Evolutionary conservation across 108 stramenopile genomes (phyloP).

Genomic region (Cyclotella cryptica): DNA sequence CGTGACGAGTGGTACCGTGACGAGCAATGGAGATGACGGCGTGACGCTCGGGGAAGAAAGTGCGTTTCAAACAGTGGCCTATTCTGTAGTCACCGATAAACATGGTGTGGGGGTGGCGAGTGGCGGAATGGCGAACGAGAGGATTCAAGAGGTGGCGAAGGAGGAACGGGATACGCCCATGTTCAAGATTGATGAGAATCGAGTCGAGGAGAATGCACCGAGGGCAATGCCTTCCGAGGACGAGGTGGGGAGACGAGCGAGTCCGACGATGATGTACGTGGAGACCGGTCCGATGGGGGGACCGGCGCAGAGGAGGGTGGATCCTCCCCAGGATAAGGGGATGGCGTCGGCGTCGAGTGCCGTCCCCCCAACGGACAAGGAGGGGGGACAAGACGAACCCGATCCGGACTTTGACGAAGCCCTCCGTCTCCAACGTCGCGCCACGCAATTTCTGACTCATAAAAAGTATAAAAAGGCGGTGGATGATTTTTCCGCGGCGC

Average conservation of each 20-base stretch:
- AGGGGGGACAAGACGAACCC: slow-evolving; percentile 40
- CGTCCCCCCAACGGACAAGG: not conserved
- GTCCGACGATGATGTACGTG: slow-evolving; percentile 34
- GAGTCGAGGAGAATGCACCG: slow-evolving; percentile 14
- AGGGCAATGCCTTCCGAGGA: not conserved
- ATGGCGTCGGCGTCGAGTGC: slow-evolving; percentile 3
- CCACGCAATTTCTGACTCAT: slow-evolving; percentile 69
- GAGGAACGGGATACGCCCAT: slow-evolving; percentile 5
- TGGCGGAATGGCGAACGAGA: slow-evolving; percentile 27
- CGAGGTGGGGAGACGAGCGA: slow-evolving; percentile 15
- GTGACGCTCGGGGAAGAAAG: slow-evolving; percentile 61
- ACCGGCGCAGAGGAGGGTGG: slow-evolving; percentile 39
- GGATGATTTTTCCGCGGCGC: slow-evolving; percentile 88
- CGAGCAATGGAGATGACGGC: slow-evolving; percentile 54
- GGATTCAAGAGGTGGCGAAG: slow-evolving; percentile 29
- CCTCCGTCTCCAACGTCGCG: slow-evolving; percentile 83
- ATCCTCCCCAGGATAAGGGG: slow-evolving; percentile 16
- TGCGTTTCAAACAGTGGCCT: slow-evolving; percentile 57
- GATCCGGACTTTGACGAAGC: slow-evolving; percentile 93
- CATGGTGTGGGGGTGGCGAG: slow-evolving; percentile 45
- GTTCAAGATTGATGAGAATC: slow-evolving; percentile 34
- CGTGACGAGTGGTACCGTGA: slow-evolving; percentile 21
- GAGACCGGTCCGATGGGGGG: slow-evolving; percentile 56
- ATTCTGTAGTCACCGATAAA: slow-evolving; percentile 73
- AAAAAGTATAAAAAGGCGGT: slow-evolving; percentile 84